Percentiles rank a stretch among this genome's conserved stretches.
These are phyloP conservation scores for Cynanchum wilfordii DNA, from an alignment of 257 asterid species.

Conservation along the genomic window DNA sequence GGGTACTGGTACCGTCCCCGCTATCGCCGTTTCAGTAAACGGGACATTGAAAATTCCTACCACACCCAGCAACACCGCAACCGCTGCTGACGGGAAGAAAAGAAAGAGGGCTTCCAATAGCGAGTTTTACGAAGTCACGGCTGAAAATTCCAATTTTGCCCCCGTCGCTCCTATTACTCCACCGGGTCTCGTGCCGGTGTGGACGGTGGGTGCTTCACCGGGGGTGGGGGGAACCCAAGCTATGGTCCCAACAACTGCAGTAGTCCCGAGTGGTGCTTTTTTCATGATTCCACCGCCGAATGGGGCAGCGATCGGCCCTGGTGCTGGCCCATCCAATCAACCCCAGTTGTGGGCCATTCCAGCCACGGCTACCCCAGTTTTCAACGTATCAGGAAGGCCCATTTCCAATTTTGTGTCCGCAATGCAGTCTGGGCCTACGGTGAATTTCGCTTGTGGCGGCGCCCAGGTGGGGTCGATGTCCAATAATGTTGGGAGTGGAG, in stretches of 20 bases:
- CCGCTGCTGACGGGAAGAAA: constrained; percentile 30
- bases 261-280: constrained; percentile 48
- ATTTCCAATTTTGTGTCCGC: constrained; percentile 37
- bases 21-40: constrained; percentile 76
- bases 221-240: background rate
- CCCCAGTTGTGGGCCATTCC: constrained; percentile 80
- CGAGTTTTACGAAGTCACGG: constrained; percentile 48
- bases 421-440: constrained; percentile 22
- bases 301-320: constrained; percentile 18
- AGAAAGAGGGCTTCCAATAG: constrained; percentile 41
- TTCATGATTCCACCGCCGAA: constrained; percentile 63
- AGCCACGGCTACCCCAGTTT: constrained; percentile 56
- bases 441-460: constrained; percentile 18
- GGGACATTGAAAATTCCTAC: constrained; percentile 68
- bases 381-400: constrained; percentile 46
- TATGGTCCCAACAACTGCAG: constrained; percentile 21
- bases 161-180: constrained; percentile 59
- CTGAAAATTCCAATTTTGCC: constrained; percentile 44
- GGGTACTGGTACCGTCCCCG: constrained; percentile 74
- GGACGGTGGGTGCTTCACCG: constrained; percentile 25
- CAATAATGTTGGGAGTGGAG: constrained; percentile 16
- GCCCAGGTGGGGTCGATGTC: constrained; percentile 15
- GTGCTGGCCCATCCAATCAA: constrained; percentile 37
- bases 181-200: constrained; percentile 67
- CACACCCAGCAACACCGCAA: constrained; percentile 24